These are phyloP conservation scores for Monosporozyma solicola DNA, from an alignment of 805 yeast species.

Conservation along the genomic window DNA sequence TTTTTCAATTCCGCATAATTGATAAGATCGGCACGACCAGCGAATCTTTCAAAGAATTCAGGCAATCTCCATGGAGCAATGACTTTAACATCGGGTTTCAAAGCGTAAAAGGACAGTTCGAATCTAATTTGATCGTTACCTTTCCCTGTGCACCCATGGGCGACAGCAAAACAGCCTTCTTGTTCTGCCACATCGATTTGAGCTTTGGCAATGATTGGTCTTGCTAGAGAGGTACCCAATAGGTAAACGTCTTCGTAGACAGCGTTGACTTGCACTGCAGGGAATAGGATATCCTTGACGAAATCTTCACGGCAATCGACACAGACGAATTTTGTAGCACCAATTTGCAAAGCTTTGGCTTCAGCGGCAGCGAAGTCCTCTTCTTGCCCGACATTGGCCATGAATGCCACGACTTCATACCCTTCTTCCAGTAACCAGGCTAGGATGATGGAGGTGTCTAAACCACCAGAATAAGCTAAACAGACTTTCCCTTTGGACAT, in stretches of 20 bases:
- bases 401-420: conserved; percentile 94
- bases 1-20: conserved; percentile 88
- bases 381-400: conserved; percentile 99
- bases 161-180: conserved; percentile 96
- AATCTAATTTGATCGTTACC: conserved; percentile 99
- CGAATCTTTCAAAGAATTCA: conserved; percentile 85
- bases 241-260: conserved; percentile 95
- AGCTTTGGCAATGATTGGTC: conserved; percentile 98
- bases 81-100: conserved; percentile 92
- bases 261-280: conserved; percentile 96
- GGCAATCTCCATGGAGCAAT: conserved; percentile 99
- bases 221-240: conserved; percentile 94
- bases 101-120: conserved; percentile 93
- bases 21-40: conserved; percentile 93
- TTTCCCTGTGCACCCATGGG: conserved; percentile 99
- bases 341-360: conserved; percentile 90
- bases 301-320: conserved; percentile 94
- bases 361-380: conserved; percentile 98
- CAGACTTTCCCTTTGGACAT: conserved; percentile 99
- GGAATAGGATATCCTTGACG: conserved; percentile 83
- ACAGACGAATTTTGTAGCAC: conserved; percentile 91
- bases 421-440: conserved; percentile 98
- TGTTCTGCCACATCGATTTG: conserved; percentile 95
- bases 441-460: conserved; percentile 93
- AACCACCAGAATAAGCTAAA: conserved; percentile 98